phyloP scores from a whole-genome alignment of 2,329 filamentous ascomycete genomes.

The Ciborinia camelliae region DNA sequence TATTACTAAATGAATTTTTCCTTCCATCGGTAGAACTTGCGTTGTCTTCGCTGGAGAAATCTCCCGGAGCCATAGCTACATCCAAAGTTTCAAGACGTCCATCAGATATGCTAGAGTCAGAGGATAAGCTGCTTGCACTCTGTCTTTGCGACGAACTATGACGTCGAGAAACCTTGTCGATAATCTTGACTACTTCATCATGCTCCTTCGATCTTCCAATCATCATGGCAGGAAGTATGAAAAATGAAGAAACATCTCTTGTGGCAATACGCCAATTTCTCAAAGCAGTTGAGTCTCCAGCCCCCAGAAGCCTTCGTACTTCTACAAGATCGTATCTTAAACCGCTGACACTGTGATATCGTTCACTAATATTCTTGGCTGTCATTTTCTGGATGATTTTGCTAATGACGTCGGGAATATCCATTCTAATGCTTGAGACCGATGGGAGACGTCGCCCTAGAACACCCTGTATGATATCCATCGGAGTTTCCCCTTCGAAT shows the following conservation, averaged over 20 bases:
- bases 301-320: slow-evolving; percentile 69
- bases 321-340: slow-evolving; percentile 75
- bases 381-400: slow-evolving; percentile 90
- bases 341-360: slow-evolving; percentile 86
- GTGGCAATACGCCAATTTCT: slow-evolving; percentile 72
- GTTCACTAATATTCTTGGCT: slow-evolving; percentile 78
- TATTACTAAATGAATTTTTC: slow-evolving; percentile 25
- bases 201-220: slow-evolving; percentile 76
- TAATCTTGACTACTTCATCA: slow-evolving; percentile 65
- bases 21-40: slow-evolving; percentile 54
- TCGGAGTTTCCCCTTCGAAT: slow-evolving; percentile 73
- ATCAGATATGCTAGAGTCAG: slow-evolving; percentile 52
- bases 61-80: slow-evolving; percentile 43
- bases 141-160: slow-evolving; percentile 51
- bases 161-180: slow-evolving; percentile 70
- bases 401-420: slow-evolving; percentile 79
- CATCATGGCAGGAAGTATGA: slow-evolving; percentile 77
- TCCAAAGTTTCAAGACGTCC: slow-evolving; percentile 29
- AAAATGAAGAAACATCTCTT: slow-evolving; percentile 75
- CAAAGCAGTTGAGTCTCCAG: slow-evolving; percentile 69
- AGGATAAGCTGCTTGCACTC: slow-evolving; percentile 46
- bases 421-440: slow-evolving; percentile 72
- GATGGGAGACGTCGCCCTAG: slow-evolving; percentile 74
- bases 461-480: slow-evolving; percentile 90
- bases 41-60: slow-evolving; percentile 55